Conservation (phyloP, 179 eudicot species). For the Beta macrorhiza region DNA sequence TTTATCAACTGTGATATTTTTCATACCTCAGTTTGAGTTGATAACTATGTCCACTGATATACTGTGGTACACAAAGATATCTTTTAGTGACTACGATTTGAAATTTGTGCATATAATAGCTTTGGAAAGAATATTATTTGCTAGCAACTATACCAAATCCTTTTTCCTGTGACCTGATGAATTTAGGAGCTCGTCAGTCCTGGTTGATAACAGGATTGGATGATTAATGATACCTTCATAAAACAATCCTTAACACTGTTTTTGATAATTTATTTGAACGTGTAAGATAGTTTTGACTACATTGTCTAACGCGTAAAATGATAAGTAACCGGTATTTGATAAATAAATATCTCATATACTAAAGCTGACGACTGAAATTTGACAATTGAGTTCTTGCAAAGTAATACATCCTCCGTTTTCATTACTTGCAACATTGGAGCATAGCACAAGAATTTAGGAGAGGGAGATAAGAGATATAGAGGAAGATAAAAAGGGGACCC, state of each 20-base stretch:
- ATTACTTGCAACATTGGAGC: no score
- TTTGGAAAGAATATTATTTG: background rate
- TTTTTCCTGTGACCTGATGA: background rate
- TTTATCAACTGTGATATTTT: background rate
- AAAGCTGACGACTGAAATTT: background rate
- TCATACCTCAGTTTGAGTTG: background rate
- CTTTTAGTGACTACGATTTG: background rate
- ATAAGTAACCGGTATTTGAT: background rate
- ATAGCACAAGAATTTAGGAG: no score
- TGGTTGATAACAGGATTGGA: background rate
- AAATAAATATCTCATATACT: no score
- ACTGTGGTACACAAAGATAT: background rate
- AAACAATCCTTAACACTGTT: background rate
- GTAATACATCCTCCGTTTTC: background rate
- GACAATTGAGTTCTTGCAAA: background rate
- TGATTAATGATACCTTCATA: background rate
- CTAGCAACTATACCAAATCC: background rate
- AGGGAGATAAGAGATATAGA: no score
- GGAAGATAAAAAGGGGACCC: no score
- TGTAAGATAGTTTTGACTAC: background rate
- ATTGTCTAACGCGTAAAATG: background rate
- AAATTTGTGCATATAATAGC: background rate
- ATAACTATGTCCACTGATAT: background rate
- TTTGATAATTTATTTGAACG: background rate
- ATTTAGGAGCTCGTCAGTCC: background rate